Percentiles rank a stretch among this genome's conserved stretches.
These are phyloP conservation scores for Suillus subaureus DNA, from an alignment of 768 basidiomycete genomes.

Conservation along the genomic window DNA sequence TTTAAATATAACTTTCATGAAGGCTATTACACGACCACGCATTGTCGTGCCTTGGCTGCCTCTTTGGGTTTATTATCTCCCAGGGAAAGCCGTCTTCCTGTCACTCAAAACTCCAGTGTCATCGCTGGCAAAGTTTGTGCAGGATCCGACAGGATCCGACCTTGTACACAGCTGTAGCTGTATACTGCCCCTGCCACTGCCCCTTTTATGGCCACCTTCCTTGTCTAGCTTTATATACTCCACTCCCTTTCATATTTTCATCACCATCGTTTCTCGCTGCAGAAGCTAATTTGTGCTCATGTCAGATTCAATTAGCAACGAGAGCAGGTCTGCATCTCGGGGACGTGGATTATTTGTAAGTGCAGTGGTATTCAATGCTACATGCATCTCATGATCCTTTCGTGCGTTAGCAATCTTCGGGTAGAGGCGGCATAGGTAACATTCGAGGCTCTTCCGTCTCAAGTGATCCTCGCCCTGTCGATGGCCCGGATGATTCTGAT, in stretches of 20 bases:
- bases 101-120: background rate
- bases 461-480: constrained; percentile 42
- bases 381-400: background rate
- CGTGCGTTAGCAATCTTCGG: constrained; percentile 51
- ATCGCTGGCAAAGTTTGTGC: too few species aligned
- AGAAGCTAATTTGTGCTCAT: constrained; percentile 16
- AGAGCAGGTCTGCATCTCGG: constrained; percentile 55
- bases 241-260: background rate
- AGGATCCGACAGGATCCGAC: too few species aligned
- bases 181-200: too few species aligned
- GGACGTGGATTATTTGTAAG: constrained; percentile 66
- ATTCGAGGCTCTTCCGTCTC: constrained; percentile 53
- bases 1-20: background rate
- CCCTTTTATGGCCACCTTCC: background rate
- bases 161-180: too few species aligned
- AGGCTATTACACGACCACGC: too few species aligned
- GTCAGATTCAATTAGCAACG: constrained; percentile 23
- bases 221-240: background rate
- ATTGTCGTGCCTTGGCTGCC: too few species aligned
- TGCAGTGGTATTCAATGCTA: constrained; percentile 15
- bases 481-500: constrained; percentile 43
- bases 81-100: too few species aligned
- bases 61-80: too few species aligned
- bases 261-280: background rate
- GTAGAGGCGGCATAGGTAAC: constrained; percentile 72